Evolutionary conservation across 441 rosid species (phyloP).

Genomic region (Syzygium malaccense): DNA sequence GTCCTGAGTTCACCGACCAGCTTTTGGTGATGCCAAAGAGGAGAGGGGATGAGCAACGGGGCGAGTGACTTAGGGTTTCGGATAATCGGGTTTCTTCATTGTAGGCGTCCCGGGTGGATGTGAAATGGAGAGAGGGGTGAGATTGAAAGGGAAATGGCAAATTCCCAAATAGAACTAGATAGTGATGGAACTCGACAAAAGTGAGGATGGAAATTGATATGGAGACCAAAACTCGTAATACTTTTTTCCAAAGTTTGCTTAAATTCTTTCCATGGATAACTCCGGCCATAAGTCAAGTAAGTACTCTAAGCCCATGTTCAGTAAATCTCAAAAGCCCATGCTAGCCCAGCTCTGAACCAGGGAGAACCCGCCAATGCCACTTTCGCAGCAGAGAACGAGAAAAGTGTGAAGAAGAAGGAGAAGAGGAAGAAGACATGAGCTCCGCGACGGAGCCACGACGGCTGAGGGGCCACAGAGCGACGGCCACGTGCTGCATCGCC

Average conservation of each 20-base stretch:
- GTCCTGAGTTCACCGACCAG: accelerated
- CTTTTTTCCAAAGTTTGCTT: neutral
- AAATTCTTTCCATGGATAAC: neutral
- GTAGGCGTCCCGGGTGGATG: accelerated
- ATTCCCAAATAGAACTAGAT: neutral
- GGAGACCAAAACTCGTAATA: neutral
- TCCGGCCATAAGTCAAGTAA: neutral
- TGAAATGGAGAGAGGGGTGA: neutral
- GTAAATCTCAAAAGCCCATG: neutral
- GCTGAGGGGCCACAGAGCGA: conserved; percentile 67
- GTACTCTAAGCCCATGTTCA: neutral
- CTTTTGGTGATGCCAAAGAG: accelerated
- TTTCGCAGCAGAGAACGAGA: neutral
- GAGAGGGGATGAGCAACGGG: neutral
- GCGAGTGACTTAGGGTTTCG: neutral
- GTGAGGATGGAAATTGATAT: neutral
- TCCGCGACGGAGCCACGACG: conserved; percentile 47
- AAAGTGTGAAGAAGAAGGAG: neutral
- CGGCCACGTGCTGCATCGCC: conserved; percentile 75
- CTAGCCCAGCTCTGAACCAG: neutral
- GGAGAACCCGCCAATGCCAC: neutral
- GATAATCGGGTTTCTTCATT: neutral
- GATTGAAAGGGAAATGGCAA: neutral
- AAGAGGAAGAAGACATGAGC: neutral
- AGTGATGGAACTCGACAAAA: neutral